Evolutionary conservation across 2,329 filamentous ascomycete species (phyloP), one percentile per base, ranked within the genome.

Genomic region (Leptosphaerulina australis): DNA sequence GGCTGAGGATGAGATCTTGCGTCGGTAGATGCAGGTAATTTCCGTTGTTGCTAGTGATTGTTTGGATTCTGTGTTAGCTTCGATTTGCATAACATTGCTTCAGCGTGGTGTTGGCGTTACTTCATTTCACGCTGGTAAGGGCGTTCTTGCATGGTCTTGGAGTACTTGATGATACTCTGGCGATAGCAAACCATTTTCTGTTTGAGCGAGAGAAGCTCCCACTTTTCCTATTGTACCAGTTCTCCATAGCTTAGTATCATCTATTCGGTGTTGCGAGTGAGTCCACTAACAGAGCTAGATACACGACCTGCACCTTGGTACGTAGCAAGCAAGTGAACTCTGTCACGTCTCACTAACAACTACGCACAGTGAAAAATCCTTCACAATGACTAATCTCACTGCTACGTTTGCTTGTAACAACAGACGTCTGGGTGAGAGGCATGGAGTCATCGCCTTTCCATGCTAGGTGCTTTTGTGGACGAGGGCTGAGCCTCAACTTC

Each of bases 1-100:
- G 58, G 46, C 51, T 9, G 54, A 63, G 35, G 66, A 68, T 28
- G 60, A 64, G 33, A 30, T 59, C 11, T 29, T 63, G 11, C 33
- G 52, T 31, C 41, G 48, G 11, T 46, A 34, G 22, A 12, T 3
- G 14, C 20, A 12, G 2, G 20, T 5, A 11, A n/a, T 35, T 8
- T 11, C 15, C 26, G 11, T 44, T 10, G 14, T 17, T 50, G 5
- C 1, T 5, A 8, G 15, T 9, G 2, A n/a, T n/a, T 17, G 20
- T 25, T 25, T n/a, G 25, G 30, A n/a, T 22, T 3, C n/a, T 12
- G 9, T 36, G 24, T 35, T 25, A 8, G 4, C 14, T 24, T 26
- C 6, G 20, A 11, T 30, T 41, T 40, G 31, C 36, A 46, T 43
- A 28, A 39, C 34, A 44, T 46, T 46, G 37, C 20, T 46, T 22